These are phyloP conservation scores for Amaranthus cruentus DNA, from an alignment of 148 eudicot species.

Conservation along the genomic window DNA sequence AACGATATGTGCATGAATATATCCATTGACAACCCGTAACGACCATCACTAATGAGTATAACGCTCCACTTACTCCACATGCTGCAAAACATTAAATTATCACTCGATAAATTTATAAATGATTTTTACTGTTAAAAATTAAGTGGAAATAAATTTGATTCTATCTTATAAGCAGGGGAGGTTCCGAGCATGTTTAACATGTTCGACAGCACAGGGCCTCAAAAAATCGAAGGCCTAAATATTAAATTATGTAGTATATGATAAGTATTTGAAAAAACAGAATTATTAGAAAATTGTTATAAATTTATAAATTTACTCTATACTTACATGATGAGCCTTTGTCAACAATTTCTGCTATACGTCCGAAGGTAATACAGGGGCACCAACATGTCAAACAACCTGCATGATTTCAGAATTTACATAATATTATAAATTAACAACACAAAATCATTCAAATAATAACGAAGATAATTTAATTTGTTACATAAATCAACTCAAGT, in stretches of 20 bases:
- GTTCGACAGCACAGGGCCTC: too few relatives aligned
- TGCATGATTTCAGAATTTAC: neutral
- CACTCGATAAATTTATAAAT: too few relatives aligned
- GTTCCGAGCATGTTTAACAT: too few relatives aligned
- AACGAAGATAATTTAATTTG: neutral
- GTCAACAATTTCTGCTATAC: conserved; percentile 44
- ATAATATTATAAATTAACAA: neutral
- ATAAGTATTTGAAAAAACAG: neutral
- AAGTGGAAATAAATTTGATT: too few relatives aligned
- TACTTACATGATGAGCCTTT: conserved; percentile 41
- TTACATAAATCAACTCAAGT: too few relatives aligned
- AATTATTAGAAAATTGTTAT: neutral
- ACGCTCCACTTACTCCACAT: conserved; percentile 32
- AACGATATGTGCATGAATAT: conserved; percentile 34
- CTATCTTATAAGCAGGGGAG: too few relatives aligned
- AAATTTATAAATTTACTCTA: too few relatives aligned
- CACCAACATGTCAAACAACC: conserved; percentile 58
- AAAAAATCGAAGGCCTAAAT: too few relatives aligned
- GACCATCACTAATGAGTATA: conserved; percentile 16
- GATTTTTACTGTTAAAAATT: too few relatives aligned
- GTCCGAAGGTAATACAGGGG: conserved; percentile 55
- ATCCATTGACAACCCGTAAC: conserved; percentile 25
- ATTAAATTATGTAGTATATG: too few relatives aligned
- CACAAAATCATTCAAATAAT: neutral
- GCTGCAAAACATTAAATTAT: conserved; percentile 20